These are phyloP conservation scores for Coemansia aciculifera DNA, from an alignment of 192 early-diverging fungal species.

Conservation along the genomic window DNA sequence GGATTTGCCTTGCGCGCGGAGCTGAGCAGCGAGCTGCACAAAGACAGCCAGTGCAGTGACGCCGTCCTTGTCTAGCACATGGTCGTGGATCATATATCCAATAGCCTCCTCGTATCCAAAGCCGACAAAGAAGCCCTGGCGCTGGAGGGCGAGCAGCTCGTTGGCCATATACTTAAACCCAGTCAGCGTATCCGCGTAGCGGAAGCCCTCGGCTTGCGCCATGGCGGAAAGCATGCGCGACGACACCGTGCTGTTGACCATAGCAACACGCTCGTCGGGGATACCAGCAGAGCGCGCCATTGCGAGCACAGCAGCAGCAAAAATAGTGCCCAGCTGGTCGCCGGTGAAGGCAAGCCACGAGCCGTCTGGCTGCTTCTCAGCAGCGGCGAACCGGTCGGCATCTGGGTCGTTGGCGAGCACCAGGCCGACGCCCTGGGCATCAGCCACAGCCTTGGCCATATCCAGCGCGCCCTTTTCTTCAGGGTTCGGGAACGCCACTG, in stretches of 20 bases:
- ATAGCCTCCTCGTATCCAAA: constrained; percentile 97
- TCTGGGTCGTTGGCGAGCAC: constrained; percentile 96
- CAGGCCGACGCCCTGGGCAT: constrained; percentile 55
- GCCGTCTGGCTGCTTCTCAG: constrained; percentile 70
- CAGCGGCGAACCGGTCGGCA: constrained; percentile 88
- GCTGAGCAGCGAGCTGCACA: constrained; percentile 69
- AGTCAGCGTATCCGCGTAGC: constrained; percentile 88
- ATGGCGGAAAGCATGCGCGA: constrained; percentile 80
- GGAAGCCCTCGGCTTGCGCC: constrained; percentile 72
- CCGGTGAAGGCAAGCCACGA: constrained; percentile 83
- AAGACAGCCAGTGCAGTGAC: constrained; percentile 80
- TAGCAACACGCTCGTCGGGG: constrained; percentile 61
- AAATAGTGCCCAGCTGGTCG: constrained; percentile 86
- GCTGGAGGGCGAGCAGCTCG: constrained; percentile 66
- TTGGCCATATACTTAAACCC: constrained; percentile 98
- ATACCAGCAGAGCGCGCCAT: constrained; percentile 56
- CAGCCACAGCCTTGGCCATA: constrained; percentile 70
- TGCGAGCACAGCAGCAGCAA: constrained; percentile 67
- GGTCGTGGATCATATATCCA: constrained; percentile 76
- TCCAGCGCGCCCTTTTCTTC: constrained; percentile 88
- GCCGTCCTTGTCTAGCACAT: constrained; percentile 92
- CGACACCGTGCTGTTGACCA: constrained; percentile 86
- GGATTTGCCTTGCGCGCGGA: constrained; percentile 63
- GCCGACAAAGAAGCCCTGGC: constrained; percentile 64
- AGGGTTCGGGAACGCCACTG: constrained; percentile 82